These are phyloP conservation scores for Sanguinoderma infundibulare DNA, from an alignment of 1,284 basidiomycete species.

Conservation along the genomic window DNA sequence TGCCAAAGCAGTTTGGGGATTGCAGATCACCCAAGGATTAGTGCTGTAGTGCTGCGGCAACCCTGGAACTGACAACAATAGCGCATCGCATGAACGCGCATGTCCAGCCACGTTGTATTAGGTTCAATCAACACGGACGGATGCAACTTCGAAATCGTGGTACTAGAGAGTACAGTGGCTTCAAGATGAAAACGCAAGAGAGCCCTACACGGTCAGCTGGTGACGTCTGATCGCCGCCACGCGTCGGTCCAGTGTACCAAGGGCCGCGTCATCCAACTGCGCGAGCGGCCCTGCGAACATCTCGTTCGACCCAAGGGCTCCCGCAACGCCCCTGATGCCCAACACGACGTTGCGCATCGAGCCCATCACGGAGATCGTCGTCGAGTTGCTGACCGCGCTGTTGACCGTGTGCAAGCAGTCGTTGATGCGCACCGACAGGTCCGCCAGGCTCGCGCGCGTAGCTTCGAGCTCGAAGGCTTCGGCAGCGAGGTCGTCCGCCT, in stretches of 20 bases:
- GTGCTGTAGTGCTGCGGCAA: not conserved
- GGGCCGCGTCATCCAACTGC: constrained; percentile 6
- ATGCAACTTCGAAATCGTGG: too few species aligned
- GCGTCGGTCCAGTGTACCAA: constrained; percentile 1
- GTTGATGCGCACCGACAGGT: constrained; percentile 14
- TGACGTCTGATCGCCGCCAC: not conserved
- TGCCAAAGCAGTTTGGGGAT: not conserved
- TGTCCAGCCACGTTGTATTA: not conserved
- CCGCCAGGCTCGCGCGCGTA: constrained; percentile 7
- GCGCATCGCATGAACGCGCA: not conserved
- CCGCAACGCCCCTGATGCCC: constrained; percentile 6
- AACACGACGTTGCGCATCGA: constrained; percentile 14
- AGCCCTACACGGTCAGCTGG: not conserved
- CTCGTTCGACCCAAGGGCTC: not conserved
- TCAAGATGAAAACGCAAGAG: too few species aligned
- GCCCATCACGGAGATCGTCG: constrained; percentile 5
- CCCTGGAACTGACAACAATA: not conserved
- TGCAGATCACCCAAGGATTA: not conserved
- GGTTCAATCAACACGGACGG: too few species aligned
- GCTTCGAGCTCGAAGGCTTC: constrained; percentile 1
- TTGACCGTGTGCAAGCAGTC: constrained; percentile 12
- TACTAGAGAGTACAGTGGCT: too few species aligned
- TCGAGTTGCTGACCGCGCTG: constrained; percentile 15
- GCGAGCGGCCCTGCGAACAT: constrained; percentile 17
- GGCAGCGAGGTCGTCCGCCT: not conserved